These are phyloP conservation scores for Suhomyces kilbournensis DNA, from an alignment of 805 yeast genomes.

Conservation along the genomic window DNA sequence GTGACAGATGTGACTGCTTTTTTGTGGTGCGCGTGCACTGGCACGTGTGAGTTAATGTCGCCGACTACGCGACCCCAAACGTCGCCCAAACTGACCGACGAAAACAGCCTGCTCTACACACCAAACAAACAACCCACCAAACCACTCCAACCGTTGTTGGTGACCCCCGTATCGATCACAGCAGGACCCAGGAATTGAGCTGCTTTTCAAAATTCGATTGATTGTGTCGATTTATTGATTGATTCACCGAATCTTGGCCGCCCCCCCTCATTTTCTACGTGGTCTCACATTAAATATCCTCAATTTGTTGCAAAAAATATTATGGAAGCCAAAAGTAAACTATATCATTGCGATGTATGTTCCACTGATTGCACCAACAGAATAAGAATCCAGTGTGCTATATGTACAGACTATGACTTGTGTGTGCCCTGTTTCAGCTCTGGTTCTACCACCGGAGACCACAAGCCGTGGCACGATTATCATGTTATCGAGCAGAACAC, in stretches of 20 bases:
- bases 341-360: slow-evolving; percentile 91
- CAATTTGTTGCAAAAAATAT: background rate
- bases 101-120: background rate
- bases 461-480: slow-evolving; percentile 93
- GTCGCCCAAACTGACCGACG: background rate
- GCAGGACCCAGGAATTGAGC: background rate
- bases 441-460: slow-evolving; percentile 77
- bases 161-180: background rate
- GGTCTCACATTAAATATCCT: background rate
- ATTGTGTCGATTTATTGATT: slow-evolving; percentile 1
- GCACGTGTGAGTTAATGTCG: background rate
- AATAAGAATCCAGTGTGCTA: slow-evolving; percentile 88
- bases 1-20: slow-evolving; percentile 7
- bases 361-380: slow-evolving; percentile 94
- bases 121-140: background rate
- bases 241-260: background rate
- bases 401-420: slow-evolving; percentile 89
- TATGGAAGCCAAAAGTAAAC: slow-evolving; percentile 39
- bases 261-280: background rate
- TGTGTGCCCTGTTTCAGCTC: slow-evolving; percentile 96
- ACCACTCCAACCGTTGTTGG: background rate
- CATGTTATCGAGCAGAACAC: slow-evolving; percentile 90
- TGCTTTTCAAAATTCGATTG: background rate
- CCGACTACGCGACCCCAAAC: background rate
- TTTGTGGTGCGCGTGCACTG: background rate